Conservation (phyloP, 306 rosid species). For the Urtica urens region DNA sequence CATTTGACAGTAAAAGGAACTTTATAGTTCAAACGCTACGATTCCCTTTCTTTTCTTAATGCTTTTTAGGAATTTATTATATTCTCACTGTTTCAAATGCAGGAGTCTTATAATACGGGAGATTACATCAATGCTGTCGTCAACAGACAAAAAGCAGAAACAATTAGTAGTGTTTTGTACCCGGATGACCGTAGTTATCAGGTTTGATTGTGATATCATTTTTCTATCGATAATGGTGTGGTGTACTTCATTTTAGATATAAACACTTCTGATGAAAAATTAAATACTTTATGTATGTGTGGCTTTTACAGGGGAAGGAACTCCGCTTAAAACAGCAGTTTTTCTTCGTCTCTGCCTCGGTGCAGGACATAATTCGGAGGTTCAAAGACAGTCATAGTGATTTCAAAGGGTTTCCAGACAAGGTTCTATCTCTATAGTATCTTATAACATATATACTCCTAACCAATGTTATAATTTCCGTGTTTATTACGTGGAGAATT, state of each 20-base stretch:
- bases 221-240: too few species aligned
- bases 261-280: too few species aligned
- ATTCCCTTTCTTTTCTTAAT: not conserved
- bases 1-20: too few species aligned
- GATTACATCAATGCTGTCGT: constrained; percentile 65
- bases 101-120: constrained; percentile 73
- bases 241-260: too few species aligned
- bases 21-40: not conserved
- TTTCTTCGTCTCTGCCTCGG: constrained; percentile 63
- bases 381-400: constrained; percentile 52
- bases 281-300: too few species aligned
- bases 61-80: not conserved
- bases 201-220: constrained; percentile 20
- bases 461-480: not conserved
- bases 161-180: constrained; percentile 59
- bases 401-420: constrained; percentile 51
- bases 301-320: constrained; percentile 56
- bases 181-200: constrained; percentile 73
- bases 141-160: constrained; percentile 58
- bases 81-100: constrained; percentile 11
- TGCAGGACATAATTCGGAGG: constrained; percentile 63
- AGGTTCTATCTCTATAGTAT: constrained; percentile 35
- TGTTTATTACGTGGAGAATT: not conserved
- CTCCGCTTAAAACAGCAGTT: constrained; percentile 61
- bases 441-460: not conserved